Conservation (phyloP, 176 grass and related monocot genomes). For the Oryza punctata region DNA sequence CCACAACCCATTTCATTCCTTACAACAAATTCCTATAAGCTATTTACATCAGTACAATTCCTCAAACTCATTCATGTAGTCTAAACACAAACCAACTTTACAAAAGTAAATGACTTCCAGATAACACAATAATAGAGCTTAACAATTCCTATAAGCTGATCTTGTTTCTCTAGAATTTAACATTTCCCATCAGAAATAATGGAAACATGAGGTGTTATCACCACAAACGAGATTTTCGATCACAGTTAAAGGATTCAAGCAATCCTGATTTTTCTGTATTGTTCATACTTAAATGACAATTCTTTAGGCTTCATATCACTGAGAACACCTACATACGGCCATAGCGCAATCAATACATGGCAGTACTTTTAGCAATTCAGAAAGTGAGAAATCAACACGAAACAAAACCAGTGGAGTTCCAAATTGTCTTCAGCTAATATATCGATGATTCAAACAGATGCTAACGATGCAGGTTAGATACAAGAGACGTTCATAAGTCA, state of each 20-base stretch:
- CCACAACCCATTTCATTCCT: neutral
- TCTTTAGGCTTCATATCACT: no score
- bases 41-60: neutral
- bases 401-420: neutral
- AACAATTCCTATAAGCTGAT: neutral
- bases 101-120: neutral
- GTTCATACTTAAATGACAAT: no score
- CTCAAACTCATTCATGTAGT: neutral
- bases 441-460: slow-evolving; percentile 10
- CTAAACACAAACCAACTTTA: neutral
- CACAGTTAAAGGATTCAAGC: no score
- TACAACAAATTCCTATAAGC: slow-evolving; percentile 84
- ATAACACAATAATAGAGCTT: neutral
- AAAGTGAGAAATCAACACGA: neutral
- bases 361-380: neutral
- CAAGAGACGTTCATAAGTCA: neutral
- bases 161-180: no score
- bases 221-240: no score
- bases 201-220: no score
- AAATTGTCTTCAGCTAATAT: neutral
- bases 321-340: neutral
- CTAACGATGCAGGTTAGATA: slow-evolving; percentile 17
- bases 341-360: neutral
- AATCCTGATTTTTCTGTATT: no score
- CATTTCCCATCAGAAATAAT: no score